phyloP scores from a whole-genome alignment of 2,329 filamentous ascomycete genomes.

The Plectosphaerella plurivora region DNA sequence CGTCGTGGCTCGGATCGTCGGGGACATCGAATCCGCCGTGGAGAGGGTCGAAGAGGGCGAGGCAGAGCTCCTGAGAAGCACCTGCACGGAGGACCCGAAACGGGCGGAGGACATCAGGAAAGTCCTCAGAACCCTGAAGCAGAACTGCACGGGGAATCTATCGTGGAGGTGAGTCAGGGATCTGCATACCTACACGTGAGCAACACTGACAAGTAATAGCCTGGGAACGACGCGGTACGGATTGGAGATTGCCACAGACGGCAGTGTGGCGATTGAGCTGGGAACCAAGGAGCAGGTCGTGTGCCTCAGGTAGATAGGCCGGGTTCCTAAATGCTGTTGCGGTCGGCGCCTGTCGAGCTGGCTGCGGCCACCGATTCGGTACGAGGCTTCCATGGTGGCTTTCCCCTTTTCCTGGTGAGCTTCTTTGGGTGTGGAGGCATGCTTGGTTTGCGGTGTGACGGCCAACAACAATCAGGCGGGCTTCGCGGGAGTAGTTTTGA shows the following conservation, averaged over 20 bases:
- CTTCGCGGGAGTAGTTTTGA: too few species aligned
- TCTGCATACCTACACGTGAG: background rate
- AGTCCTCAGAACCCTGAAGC: conserved; percentile 6
- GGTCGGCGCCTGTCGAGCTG: too few species aligned
- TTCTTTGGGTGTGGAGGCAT: too few species aligned
- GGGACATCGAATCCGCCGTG: conserved; percentile 3
- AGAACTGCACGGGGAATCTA: conserved; percentile 9
- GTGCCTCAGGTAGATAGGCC: background rate
- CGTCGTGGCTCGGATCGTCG: background rate
- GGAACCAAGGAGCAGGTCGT: background rate
- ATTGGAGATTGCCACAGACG: conserved; percentile 4
- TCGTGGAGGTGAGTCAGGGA: conserved; percentile 6
- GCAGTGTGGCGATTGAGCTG: conserved; percentile 5
- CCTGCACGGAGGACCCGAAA: background rate
- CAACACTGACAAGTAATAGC: conserved; percentile 3
- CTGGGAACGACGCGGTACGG: conserved; percentile 5
- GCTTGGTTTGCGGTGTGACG: too few species aligned
- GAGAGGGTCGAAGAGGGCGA: conserved; percentile 7
- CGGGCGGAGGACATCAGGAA: background rate
- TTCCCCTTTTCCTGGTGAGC: too few species aligned
- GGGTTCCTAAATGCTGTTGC: too few species aligned
- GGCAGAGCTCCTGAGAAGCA: conserved; percentile 1
- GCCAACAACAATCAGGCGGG: too few species aligned
- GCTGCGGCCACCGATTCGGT: too few species aligned
- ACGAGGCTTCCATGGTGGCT: too few species aligned